These are phyloP conservation scores for Tagetes erecta DNA, from an alignment of 129 eudicot species.

Conservation along the genomic window DNA sequence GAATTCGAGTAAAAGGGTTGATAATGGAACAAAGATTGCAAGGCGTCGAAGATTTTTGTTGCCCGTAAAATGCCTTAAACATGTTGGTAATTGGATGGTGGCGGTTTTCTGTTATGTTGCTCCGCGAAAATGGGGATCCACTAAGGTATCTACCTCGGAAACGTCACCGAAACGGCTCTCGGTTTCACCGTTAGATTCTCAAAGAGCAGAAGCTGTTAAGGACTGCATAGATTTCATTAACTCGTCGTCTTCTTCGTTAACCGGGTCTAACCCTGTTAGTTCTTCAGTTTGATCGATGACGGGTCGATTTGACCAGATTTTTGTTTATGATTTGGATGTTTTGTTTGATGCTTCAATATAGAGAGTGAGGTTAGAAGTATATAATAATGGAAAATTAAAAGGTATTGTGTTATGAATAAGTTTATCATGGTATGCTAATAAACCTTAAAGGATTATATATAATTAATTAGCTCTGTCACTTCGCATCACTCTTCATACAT, in stretches of 20 bases:
- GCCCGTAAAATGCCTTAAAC: conserved; percentile 40
- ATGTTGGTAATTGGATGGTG: conserved; percentile 42
- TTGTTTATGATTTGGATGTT: neutral
- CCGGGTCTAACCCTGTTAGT: conserved; percentile 46
- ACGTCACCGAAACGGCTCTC: conserved; percentile 32
- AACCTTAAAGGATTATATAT: neutral
- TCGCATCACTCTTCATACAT: neutral
- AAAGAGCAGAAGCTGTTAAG: conserved; percentile 61
- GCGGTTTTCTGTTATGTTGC: conserved; percentile 29
- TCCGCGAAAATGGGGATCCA: conserved; percentile 27
- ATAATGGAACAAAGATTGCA: conserved; percentile 19
- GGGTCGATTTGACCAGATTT: neutral
- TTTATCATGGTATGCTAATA: neutral
- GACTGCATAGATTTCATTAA: conserved; percentile 69
- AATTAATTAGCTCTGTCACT: neutral
- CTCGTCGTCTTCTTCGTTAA: conserved; percentile 51
- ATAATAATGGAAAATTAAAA: neutral
- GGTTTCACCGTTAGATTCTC: conserved; percentile 45
- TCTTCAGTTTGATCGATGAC: conserved; percentile 1
- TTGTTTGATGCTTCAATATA: neutral
- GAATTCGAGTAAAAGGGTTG: conserved; percentile 30
- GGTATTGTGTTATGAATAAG: neutral
- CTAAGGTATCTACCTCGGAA: conserved; percentile 36
- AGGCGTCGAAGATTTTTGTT: conserved; percentile 31
- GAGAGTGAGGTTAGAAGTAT: neutral